Percentiles rank a stretch among this genome's conserved stretches.
These are phyloP conservation scores for Pichia cephalocereana DNA, from an alignment of 805 yeast genomes.

Conservation along the genomic window DNA sequence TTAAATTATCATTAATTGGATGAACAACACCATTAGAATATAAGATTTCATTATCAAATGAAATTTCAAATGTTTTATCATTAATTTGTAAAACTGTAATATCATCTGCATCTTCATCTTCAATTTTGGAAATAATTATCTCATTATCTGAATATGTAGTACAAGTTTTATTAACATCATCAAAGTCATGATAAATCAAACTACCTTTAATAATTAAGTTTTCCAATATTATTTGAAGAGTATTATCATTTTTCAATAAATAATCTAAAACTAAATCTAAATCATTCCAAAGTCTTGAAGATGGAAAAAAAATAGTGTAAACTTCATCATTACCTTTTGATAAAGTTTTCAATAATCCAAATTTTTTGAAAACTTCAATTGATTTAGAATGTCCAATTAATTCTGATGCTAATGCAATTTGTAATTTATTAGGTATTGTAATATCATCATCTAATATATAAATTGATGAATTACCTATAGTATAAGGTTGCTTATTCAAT, in stretches of 20 bases:
- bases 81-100: constrained; percentile 7
- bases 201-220: constrained; percentile 49
- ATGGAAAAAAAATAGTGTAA: constrained; percentile 72
- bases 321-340: constrained; percentile 43
- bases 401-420: constrained; percentile 52
- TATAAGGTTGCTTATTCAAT: constrained; percentile 27
- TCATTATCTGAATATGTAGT: constrained; percentile 4
- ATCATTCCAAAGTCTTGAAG: constrained; percentile 61
- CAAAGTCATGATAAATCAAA: constrained; percentile 57
- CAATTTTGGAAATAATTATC: neutral
- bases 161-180: constrained; percentile 18
- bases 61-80: constrained; percentile 23
- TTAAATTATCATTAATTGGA: constrained; percentile 36
- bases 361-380: constrained; percentile 43
- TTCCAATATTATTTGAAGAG: constrained; percentile 44
- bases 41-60: constrained; percentile 51
- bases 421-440: constrained; percentile 53
- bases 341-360: constrained; percentile 40
- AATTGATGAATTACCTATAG: constrained; percentile 57
- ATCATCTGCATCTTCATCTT: constrained; percentile 1
- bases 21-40: constrained; percentile 84
- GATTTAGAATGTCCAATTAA: constrained; percentile 57
- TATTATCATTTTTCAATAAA: constrained; percentile 41
- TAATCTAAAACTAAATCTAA: constrained; percentile 53
- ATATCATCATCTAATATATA: constrained; percentile 55